Percentiles rank a stretch among this genome's conserved stretches.
Conservation (phyloP, 1,284 basidiomycete genomes). For the Mycena sp. region DNA sequence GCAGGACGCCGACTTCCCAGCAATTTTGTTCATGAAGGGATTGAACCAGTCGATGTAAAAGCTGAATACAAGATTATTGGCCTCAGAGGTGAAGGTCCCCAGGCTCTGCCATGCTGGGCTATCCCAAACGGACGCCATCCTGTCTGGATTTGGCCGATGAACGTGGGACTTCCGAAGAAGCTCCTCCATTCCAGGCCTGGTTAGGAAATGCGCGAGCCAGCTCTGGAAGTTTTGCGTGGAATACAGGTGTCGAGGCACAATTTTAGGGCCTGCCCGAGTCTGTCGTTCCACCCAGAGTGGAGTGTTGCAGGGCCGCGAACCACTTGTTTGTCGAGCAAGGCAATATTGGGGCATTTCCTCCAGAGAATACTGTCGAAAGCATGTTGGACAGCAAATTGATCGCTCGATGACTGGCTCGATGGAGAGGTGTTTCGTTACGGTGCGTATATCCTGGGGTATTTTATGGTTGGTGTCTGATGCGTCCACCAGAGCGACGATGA, state of each 20-base stretch:
- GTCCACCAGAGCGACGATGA: not conserved
- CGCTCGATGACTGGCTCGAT: conserved; percentile 27
- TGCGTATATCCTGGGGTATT: not conserved
- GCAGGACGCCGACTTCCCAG: not conserved
- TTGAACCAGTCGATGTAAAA: conserved; percentile 36
- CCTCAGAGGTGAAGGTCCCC: not conserved
- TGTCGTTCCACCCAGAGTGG: conserved; percentile 34
- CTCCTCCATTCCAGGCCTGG: conserved; percentile 41
- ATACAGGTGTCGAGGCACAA: conserved; percentile 38
- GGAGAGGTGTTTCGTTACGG: not conserved
- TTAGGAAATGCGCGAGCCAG: conserved; percentile 44
- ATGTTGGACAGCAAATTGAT: conserved; percentile 21
- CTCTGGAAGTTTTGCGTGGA: conserved; percentile 39
- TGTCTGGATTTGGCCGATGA: not conserved
- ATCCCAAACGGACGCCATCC: not conserved
- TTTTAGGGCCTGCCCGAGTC: conserved; percentile 30
- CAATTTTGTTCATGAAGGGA: conserved; percentile 5
- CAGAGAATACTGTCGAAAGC: conserved; percentile 1
- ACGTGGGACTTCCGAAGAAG: conserved; percentile 19
- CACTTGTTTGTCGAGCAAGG: not conserved
- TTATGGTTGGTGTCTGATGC: not conserved
- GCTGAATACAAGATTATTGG: conserved; percentile 40
- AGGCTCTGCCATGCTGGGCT: conserved; percentile 4
- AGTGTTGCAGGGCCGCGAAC: not conserved
- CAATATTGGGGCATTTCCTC: not conserved